A percentile compares a stretch with the other conserved stretches of the same genome.
Evolutionary conservation across 257 asterid genomes (phyloP).

Genomic region (Jaltomata sinuosa): DNA sequence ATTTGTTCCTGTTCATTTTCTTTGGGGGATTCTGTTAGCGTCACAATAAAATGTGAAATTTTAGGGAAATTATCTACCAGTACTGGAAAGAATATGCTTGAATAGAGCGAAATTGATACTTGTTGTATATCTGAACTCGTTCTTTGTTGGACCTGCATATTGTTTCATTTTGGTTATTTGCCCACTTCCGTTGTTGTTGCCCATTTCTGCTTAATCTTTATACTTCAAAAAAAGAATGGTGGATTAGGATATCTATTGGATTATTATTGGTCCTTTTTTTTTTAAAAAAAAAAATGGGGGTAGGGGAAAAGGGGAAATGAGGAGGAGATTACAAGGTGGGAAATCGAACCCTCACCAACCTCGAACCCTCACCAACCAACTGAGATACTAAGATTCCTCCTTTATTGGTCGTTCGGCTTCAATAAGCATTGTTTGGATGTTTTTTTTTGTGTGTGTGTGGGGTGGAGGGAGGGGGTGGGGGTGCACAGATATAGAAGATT

Average conservation of each 20-base stretch:
- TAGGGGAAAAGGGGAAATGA: no score
- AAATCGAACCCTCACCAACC: neutral
- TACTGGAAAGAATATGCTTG: neutral
- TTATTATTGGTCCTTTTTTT: neutral
- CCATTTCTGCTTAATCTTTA: neutral
- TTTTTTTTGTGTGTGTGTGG: neutral
- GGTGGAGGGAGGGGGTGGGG: no score
- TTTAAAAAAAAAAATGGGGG: neutral
- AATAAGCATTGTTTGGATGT: neutral
- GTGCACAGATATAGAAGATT: neutral
- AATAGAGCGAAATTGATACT: neutral
- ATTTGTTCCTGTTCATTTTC: no score
- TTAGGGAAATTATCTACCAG: no score
- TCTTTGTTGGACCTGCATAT: neutral
- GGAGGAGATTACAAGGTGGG: neutral
- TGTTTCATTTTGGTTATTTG: neutral
- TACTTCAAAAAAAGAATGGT: neutral
- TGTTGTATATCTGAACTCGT: neutral
- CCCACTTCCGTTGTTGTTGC: neutral
- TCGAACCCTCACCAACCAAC: neutral
- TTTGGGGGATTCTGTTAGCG: neutral
- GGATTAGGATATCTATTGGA: neutral
- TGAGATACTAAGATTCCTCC: neutral
- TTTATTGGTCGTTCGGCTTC: neutral
- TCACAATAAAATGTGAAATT: neutral